These are phyloP conservation scores for Botryotinia convoluta DNA, from an alignment of 2,329 filamentous ascomycete genomes.

Conservation along the genomic window DNA sequence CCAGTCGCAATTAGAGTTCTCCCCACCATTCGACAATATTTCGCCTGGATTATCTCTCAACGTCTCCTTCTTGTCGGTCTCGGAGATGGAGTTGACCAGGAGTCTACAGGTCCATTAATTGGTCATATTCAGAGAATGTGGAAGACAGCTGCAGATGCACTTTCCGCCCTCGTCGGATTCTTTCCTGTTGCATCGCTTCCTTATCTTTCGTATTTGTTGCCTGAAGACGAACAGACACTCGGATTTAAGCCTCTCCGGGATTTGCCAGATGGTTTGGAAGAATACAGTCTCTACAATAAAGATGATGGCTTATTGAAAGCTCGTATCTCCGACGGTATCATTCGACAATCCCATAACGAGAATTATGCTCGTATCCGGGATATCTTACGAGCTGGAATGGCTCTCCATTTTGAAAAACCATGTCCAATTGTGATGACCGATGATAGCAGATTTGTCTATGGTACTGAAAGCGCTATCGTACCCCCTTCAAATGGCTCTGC, in stretches of 20 bases:
- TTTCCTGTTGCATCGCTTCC: conserved; percentile 58
- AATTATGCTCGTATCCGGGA: conserved; percentile 65
- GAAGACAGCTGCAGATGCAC: conserved; percentile 61
- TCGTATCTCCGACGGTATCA: conserved; percentile 46
- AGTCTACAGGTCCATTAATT: conserved; percentile 47
- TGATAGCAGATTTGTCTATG: conserved; percentile 48
- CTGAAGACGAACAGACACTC: conserved; percentile 65
- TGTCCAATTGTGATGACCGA: conserved; percentile 43
- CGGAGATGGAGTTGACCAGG: conserved; percentile 11
- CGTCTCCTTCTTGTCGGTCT: conserved; percentile 47
- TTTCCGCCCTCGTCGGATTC: conserved; percentile 57
- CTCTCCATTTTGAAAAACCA: conserved; percentile 51
- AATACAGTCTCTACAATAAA: conserved; percentile 47
- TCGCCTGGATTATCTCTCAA: conserved; percentile 62
- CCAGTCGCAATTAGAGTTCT: conserved; percentile 59
- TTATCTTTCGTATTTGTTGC: conserved; percentile 59
- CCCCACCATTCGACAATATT: conserved; percentile 64
- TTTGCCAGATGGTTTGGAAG: conserved; percentile 46
- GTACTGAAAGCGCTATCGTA: background rate
- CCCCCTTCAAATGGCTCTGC: background rate
- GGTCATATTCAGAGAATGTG: conserved; percentile 61
- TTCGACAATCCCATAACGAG: conserved; percentile 58
- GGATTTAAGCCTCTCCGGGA: conserved; percentile 58
- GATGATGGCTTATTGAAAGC: conserved; percentile 46
- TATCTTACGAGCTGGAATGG: conserved; percentile 59